Conservation (phyloP, 768 basidiomycete genomes). For the Suillus weaverae region DNA sequence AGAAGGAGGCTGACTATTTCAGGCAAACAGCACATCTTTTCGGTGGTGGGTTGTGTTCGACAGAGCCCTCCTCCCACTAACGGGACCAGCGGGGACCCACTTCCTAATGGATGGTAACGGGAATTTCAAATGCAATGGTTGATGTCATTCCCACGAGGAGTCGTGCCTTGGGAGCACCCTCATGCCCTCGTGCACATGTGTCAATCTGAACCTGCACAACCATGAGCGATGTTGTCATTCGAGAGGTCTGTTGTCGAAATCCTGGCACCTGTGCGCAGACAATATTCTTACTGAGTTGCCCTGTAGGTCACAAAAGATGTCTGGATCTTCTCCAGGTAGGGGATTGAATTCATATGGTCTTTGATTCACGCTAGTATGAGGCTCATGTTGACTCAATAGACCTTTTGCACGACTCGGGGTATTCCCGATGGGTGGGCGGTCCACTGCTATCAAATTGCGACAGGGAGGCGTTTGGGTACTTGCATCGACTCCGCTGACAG, state of each 20-base stretch:
- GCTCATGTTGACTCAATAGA: conserved; percentile 32
- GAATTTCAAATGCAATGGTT: background rate
- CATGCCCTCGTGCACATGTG: too few species aligned
- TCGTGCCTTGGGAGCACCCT: too few species aligned
- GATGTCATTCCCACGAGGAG: background rate
- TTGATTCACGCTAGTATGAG: conserved; percentile 12
- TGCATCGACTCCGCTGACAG: conserved; percentile 74
- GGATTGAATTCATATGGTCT: background rate
- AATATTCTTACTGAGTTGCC: background rate
- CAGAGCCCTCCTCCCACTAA: too few species aligned
- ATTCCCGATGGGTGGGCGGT: conserved; percentile 77
- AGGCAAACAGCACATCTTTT: too few species aligned
- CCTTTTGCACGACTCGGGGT: conserved; percentile 68
- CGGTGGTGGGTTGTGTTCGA: too few species aligned
- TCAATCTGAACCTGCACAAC: background rate
- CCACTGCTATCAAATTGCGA: conserved; percentile 73
- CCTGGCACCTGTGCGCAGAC: conserved; percentile 1
- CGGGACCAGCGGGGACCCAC: too few species aligned
- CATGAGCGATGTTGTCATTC: conserved; percentile 42
- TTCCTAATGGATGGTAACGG: too few species aligned
- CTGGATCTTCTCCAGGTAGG: conserved; percentile 67
- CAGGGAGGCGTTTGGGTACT: conserved; percentile 77
- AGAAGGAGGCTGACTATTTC: too few species aligned
- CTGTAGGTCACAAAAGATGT: conserved; percentile 49
- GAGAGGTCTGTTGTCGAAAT: conserved; percentile 35